These are phyloP conservation scores for Phialophora tarda DNA, from an alignment of 2,329 filamentous ascomycete species.

Conservation along the genomic window DNA sequence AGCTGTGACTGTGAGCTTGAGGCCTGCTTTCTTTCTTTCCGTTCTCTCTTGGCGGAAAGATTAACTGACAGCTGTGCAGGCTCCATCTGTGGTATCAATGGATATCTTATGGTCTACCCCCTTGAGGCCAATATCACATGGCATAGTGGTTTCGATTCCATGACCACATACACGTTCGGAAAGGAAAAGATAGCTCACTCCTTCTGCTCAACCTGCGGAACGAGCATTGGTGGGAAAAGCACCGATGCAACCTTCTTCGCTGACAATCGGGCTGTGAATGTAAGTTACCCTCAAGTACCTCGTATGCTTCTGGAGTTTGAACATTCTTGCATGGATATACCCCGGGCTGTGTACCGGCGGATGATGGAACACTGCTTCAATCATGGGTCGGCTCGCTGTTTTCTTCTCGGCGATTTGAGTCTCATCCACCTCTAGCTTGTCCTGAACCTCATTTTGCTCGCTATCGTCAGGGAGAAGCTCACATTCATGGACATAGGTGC, in stretches of 20 bases:
- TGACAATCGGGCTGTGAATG: constrained; percentile 43
- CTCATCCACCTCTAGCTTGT: neutral
- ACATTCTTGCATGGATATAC: neutral
- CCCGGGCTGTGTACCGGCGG: neutral
- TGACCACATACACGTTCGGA: constrained; percentile 43
- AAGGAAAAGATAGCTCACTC: constrained; percentile 41
- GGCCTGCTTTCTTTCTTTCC: neutral
- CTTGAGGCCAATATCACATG: constrained; percentile 38
- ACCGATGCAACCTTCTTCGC: constrained; percentile 38
- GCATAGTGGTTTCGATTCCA: constrained; percentile 36
- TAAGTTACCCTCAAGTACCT: constrained; percentile 30
- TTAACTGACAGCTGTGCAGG: constrained; percentile 30
- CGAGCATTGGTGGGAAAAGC: constrained; percentile 41
- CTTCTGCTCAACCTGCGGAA: constrained; percentile 44
- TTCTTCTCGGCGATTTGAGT: neutral
- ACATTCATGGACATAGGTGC: constrained; percentile 34
- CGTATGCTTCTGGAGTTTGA: neutral
- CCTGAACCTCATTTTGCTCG: neutral
- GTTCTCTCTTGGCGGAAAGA: neutral
- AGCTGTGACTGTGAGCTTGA: constrained; percentile 37
- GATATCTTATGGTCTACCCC: constrained; percentile 43
- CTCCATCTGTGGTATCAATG: constrained; percentile 43
- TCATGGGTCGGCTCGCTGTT: neutral
- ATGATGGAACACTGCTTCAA: neutral
- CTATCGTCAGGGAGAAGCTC: constrained; percentile 2